Conservation (phyloP, 2,329 filamentous ascomycete genomes). For the Ascochyta fabae region DNA sequence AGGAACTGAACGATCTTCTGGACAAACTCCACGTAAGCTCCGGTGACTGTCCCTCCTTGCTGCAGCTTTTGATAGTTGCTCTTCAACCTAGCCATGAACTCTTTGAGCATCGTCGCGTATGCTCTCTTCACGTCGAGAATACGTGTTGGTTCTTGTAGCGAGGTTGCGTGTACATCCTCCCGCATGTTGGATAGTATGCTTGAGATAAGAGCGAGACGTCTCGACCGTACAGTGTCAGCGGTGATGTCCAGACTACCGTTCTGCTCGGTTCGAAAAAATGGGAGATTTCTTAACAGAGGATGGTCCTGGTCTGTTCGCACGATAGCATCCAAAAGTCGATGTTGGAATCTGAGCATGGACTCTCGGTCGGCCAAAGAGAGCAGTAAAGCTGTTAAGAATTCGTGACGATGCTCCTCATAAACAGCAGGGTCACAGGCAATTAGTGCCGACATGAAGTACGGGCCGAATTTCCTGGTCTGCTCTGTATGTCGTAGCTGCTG, state of each 20-base stretch:
- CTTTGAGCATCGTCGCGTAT: slow-evolving; percentile 60
- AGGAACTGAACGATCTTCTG: slow-evolving; percentile 65
- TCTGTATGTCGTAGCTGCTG: slow-evolving; percentile 54
- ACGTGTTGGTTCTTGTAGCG: slow-evolving; percentile 36
- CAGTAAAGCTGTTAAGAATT: slow-evolving; percentile 62
- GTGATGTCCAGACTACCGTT: slow-evolving; percentile 56
- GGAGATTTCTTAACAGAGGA: slow-evolving; percentile 62
- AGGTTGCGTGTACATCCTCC: slow-evolving; percentile 51
- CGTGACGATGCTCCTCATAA: slow-evolving; percentile 54
- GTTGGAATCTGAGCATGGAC: slow-evolving; percentile 67
- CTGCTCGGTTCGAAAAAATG: slow-evolving; percentile 56
- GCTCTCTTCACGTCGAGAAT: slow-evolving; percentile 50
- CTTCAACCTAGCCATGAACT: slow-evolving; percentile 68
- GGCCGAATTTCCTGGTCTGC: slow-evolving; percentile 54
- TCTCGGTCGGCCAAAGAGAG: slow-evolving; percentile 64
- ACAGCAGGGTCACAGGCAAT: slow-evolving; percentile 49
- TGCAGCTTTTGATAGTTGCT: slow-evolving; percentile 63
- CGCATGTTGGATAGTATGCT: slow-evolving; percentile 66
- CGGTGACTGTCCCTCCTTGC: slow-evolving; percentile 50
- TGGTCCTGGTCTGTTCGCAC: slow-evolving; percentile 56
- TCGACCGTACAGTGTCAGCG: slow-evolving; percentile 59
- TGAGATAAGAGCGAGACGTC: slow-evolving; percentile 63
- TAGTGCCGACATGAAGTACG: slow-evolving; percentile 54
- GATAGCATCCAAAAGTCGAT: slow-evolving; percentile 61
- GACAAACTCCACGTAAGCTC: slow-evolving; percentile 67